Conservation (phyloP, 2,329 filamentous ascomycete genomes). For the Sarocladium strictum region DNA sequence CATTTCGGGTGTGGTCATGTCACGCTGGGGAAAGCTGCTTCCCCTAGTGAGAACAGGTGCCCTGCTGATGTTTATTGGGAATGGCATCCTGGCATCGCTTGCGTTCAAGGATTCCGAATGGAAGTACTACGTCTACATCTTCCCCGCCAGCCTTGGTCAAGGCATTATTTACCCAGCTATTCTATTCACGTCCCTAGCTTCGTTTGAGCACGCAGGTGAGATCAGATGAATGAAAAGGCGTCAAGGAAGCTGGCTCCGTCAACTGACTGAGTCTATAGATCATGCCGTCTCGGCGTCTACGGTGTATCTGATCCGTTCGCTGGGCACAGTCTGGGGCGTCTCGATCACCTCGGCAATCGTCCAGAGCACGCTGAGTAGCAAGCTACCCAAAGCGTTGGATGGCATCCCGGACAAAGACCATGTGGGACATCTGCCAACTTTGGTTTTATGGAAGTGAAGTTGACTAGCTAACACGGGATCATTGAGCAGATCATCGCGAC, state of each 20-base stretch:
- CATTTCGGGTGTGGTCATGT: slow-evolving; percentile 52
- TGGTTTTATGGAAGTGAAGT: no score
- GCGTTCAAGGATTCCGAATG: slow-evolving; percentile 42
- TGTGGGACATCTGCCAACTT: slow-evolving; percentile 35
- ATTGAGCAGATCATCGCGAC: slow-evolving; percentile 48
- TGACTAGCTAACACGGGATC: no score
- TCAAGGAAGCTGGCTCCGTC: not conserved
- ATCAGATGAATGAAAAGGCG: not conserved
- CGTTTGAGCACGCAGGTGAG: slow-evolving; percentile 55
- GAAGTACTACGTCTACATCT: slow-evolving; percentile 51
- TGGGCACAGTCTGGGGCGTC: slow-evolving; percentile 60
- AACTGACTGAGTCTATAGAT: slow-evolving; percentile 32
- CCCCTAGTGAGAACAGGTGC: slow-evolving; percentile 46
- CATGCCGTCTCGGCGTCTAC: slow-evolving; percentile 58
- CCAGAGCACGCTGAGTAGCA: slow-evolving; percentile 52
- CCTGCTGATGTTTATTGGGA: slow-evolving; percentile 46
- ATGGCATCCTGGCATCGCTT: slow-evolving; percentile 44
- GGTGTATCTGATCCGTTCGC: slow-evolving; percentile 56
- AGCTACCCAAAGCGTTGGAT: slow-evolving; percentile 46
- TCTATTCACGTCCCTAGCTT: slow-evolving; percentile 56
- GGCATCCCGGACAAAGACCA: slow-evolving; percentile 51
- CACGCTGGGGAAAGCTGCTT: slow-evolving; percentile 45
- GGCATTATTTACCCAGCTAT: slow-evolving; percentile 54
- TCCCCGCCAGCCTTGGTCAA: slow-evolving; percentile 53
- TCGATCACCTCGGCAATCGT: slow-evolving; percentile 56